Percentiles rank a stretch among this genome's conserved stretches.
These are phyloP conservation scores for Nicotiana otophora DNA, from an alignment of 257 asterid species.

Conservation along the genomic window DNA sequence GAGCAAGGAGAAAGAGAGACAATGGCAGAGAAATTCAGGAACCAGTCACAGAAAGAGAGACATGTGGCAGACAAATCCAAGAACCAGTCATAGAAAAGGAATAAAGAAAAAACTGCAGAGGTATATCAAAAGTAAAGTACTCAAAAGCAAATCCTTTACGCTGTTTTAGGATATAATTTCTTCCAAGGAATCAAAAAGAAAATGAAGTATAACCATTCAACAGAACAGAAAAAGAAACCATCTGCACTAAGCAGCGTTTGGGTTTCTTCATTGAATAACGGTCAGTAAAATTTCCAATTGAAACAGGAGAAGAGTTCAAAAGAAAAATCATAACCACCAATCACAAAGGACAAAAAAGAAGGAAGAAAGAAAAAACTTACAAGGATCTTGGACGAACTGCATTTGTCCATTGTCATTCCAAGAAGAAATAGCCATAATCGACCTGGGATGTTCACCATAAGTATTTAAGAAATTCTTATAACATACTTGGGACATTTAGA, in stretches of 20 bases:
- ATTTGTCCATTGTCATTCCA: constrained; percentile 99
- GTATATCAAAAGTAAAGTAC: neutral
- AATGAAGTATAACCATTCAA: neutral
- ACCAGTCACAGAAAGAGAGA: neutral
- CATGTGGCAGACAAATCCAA: neutral
- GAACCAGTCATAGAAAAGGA: neutral
- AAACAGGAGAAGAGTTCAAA: neutral
- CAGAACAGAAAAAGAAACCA: neutral
- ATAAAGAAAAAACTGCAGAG: neutral
- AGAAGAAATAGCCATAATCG: constrained; percentile 95
- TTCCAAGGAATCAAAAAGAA: neutral
- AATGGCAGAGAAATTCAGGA: neutral
- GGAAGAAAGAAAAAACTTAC: constrained; percentile 42
- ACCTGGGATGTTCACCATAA: constrained; percentile 38
- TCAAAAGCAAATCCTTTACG: neutral
- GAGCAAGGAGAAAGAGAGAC: neutral
- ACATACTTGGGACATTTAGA: constrained; percentile 3
- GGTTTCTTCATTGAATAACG: neutral
- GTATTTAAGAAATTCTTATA: neutral
- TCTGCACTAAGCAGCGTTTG: neutral
- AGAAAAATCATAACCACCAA: neutral
- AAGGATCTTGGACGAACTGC: constrained; percentile 91
- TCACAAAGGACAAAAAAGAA: neutral
- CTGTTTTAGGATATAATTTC: neutral
- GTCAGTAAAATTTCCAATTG: neutral